Percentiles rank a stretch among this genome's conserved stretches.
These are phyloP conservation scores for Candida boleticola DNA, from an alignment of 805 yeast genomes.

Conservation along the genomic window DNA sequence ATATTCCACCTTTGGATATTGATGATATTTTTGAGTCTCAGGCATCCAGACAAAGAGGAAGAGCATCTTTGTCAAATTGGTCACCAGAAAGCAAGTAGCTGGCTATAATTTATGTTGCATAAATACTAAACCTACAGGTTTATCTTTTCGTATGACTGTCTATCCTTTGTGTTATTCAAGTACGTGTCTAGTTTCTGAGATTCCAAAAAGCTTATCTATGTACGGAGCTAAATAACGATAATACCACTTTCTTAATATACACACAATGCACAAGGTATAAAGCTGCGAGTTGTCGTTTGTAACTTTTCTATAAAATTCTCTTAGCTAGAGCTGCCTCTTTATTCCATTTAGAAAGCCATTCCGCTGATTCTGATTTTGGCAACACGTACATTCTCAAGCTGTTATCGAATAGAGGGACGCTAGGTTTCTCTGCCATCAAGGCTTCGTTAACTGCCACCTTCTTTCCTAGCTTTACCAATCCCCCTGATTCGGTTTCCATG, in stretches of 20 bases:
- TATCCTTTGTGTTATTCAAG: no score
- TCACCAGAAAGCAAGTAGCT: conserved; percentile 35
- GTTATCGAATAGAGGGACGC: conserved; percentile 75
- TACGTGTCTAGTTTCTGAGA: no score
- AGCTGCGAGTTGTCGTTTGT: no score
- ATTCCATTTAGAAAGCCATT: conserved; percentile 69
- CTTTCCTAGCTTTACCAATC: conserved; percentile 81
- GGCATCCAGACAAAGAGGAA: conserved; percentile 50
- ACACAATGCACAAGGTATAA: no score
- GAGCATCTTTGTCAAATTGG: conserved; percentile 55
- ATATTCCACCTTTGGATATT: conserved; percentile 64
- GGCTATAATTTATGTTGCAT: no score
- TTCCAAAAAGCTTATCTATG: no score
- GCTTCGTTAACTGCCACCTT: conserved; percentile 65
- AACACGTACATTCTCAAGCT: conserved; percentile 72
- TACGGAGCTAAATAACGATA: no score
- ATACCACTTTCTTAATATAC: no score
- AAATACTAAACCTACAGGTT: no score
- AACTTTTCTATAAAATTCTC: conserved; percentile 13
- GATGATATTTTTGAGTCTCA: conserved; percentile 63
- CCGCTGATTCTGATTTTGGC: conserved; percentile 63
- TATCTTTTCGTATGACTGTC: no score
- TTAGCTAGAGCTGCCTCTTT: conserved; percentile 56
- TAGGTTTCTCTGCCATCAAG: conserved; percentile 58
- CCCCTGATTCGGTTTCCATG: conserved; percentile 82